A percentile compares a stretch with the other conserved stretches of the same genome.
Conservation (phyloP, 192 early-diverging fungal genomes). For the Coemansia erecta region DNA sequence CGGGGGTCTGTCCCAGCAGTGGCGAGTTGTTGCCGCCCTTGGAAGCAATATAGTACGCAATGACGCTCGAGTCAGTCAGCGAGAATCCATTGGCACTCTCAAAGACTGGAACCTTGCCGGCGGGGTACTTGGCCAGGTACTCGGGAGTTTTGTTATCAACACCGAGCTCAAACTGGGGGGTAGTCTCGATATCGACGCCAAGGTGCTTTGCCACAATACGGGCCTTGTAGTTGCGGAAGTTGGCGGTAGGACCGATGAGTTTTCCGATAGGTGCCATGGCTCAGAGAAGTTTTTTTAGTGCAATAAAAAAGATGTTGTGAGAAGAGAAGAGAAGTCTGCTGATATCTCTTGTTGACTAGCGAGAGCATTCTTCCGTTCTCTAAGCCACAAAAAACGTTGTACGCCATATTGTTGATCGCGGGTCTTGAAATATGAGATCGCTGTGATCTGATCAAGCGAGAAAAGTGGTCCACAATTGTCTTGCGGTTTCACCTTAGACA, state of each 20-base stretch:
- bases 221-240: conserved; percentile 57
- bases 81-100: conserved; percentile 76
- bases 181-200: conserved; percentile 68
- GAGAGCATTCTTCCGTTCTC: too few relatives aligned
- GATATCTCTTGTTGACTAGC: too few relatives aligned
- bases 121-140: conserved; percentile 88
- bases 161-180: conserved; percentile 60
- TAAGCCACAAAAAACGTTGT: too few relatives aligned
- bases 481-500: too few relatives aligned
- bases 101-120: conserved; percentile 88
- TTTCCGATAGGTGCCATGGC: conserved; percentile 49
- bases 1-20: conserved; percentile 60
- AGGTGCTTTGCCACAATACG: conserved; percentile 78
- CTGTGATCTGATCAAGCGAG: too few relatives aligned
- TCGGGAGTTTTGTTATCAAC: conserved; percentile 76
- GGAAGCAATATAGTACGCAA: conserved; percentile 77
- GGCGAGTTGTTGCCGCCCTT: conserved; percentile 42
- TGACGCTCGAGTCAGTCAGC: conserved; percentile 82
- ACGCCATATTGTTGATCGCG: too few relatives aligned
- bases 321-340: too few relatives aligned
- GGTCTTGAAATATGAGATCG: too few relatives aligned
- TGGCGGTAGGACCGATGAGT: conserved; percentile 30
- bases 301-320: too few relatives aligned
- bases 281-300: too few relatives aligned
- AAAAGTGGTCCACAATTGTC: too few relatives aligned